A percentile compares a stretch with the other conserved stretches of the same genome.
These are phyloP conservation scores for Croton setiger DNA, from an alignment of 441 rosid species.

Conservation along the genomic window DNA sequence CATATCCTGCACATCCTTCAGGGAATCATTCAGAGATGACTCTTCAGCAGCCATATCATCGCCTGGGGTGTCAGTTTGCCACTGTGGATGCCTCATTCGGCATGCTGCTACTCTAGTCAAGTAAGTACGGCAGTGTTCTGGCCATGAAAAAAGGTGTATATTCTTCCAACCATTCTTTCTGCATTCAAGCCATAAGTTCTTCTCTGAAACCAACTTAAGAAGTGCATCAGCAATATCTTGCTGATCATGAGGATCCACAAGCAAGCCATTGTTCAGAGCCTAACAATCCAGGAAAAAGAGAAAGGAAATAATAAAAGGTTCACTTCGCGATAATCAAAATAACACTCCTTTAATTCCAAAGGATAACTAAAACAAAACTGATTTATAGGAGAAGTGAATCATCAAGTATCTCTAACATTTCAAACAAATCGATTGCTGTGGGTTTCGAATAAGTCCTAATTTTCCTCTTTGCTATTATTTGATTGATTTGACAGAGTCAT, in stretches of 20 bases:
- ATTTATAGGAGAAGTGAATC: neutral
- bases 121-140: conserved; percentile 98
- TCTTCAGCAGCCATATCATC: conserved; percentile 57
- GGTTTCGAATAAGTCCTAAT: neutral
- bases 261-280: conserved; percentile 92
- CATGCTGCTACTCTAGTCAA: conserved; percentile 91
- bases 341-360: neutral
- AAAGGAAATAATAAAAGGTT: neutral
- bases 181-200: conserved; percentile 85
- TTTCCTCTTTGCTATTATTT: neutral
- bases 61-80: conserved; percentile 86
- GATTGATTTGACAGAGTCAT: neutral
- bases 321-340: neutral
- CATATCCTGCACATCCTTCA: conserved; percentile 90
- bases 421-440: neutral
- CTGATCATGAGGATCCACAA: conserved; percentile 94
- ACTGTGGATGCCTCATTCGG: conserved; percentile 90
- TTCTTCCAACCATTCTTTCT: conserved; percentile 94
- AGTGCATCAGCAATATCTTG: conserved; percentile 82
- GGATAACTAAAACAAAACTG: neutral
- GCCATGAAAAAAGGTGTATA: conserved; percentile 95
- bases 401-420: conserved; percentile 11
- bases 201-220: conserved; percentile 88
- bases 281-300: conserved; percentile 20
- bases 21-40: conserved; percentile 81